Conservation (phyloP, 768 basidiomycete genomes). For the Tylopilus sp. region DNA sequence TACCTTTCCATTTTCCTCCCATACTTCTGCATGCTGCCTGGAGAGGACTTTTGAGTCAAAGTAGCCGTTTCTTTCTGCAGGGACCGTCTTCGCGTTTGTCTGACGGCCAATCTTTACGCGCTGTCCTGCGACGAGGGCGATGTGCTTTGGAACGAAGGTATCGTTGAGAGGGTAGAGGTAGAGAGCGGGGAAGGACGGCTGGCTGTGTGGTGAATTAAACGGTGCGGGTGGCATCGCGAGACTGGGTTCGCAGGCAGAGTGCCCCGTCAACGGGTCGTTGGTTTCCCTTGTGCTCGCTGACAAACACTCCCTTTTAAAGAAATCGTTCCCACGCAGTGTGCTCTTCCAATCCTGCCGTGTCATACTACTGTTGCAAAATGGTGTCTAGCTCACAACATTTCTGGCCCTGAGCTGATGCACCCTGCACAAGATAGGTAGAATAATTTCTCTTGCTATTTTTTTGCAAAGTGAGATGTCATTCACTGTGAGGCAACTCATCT, state of each 20-base stretch:
- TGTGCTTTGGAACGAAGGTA: slow-evolving; percentile 92
- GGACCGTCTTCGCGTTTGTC: slow-evolving; percentile 93
- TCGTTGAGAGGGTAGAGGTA: slow-evolving; percentile 92
- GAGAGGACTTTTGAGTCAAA: slow-evolving; percentile 96
- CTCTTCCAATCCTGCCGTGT: too few relatives aligned
- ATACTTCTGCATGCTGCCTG: slow-evolving; percentile 96
- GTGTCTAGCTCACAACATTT: too few relatives aligned
- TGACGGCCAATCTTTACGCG: slow-evolving; percentile 92
- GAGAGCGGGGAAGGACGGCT: slow-evolving; percentile 39
- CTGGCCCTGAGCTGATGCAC: too few relatives aligned
- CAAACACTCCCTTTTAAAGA: not conserved
- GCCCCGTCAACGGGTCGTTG: slow-evolving; percentile 7
- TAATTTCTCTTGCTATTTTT: too few relatives aligned
- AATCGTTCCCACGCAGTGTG: slow-evolving; percentile 4
- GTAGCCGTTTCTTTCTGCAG: slow-evolving; percentile 90
- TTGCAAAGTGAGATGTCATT: too few relatives aligned
- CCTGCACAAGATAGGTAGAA: too few relatives aligned
- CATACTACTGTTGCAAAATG: too few relatives aligned
- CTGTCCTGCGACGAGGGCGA: slow-evolving; percentile 62
- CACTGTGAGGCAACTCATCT: too few relatives aligned
- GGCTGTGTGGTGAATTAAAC: slow-evolving; percentile 29
- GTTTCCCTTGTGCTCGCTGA: slow-evolving; percentile 14
- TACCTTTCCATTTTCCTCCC: slow-evolving; percentile 89
- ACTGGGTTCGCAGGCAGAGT: slow-evolving; percentile 12
- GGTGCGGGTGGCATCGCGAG: slow-evolving; percentile 32